Evolutionary conservation across 768 basidiomycete genomes (phyloP).

Genomic region (Rhizopogon salebrosus): DNA sequence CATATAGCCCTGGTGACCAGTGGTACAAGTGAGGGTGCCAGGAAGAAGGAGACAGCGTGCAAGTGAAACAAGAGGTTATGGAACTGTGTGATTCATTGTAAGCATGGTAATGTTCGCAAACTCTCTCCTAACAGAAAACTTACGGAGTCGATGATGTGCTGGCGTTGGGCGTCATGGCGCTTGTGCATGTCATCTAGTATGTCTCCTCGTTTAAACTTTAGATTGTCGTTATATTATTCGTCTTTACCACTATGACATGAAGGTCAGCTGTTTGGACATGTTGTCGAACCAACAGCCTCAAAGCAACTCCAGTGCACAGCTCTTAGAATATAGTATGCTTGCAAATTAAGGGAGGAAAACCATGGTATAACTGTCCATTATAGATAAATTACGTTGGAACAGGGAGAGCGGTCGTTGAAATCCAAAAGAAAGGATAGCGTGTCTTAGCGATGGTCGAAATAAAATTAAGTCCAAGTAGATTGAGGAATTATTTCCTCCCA

Average conservation of each 20-base stretch:
- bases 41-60: conserved; percentile 71
- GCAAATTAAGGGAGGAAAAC: neutral
- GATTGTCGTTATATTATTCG: neutral
- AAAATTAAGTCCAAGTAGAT: neutral
- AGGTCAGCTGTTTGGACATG: conserved; percentile 24
- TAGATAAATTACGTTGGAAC: neutral
- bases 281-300: conserved; percentile 8
- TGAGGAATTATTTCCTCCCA: neutral
- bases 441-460: neutral
- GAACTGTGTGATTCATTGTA: conserved; percentile 38
- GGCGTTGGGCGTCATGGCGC: conserved; percentile 61
- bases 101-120: conserved; percentile 7
- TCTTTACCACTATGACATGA: neutral
- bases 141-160: conserved; percentile 67
- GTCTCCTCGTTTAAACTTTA: conserved; percentile 1
- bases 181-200: conserved; percentile 48
- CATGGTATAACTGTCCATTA: neutral
- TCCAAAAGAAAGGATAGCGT: neutral
- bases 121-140: conserved; percentile 17
- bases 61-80: conserved; percentile 69
- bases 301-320: neutral
- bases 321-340: neutral
- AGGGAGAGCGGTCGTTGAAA: neutral
- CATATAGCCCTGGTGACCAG: conserved; percentile 41
- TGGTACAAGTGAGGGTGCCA: conserved; percentile 55